These are phyloP conservation scores for Phytophthora litchii DNA, from an alignment of 352 stramenopile species.

Conservation along the genomic window DNA sequence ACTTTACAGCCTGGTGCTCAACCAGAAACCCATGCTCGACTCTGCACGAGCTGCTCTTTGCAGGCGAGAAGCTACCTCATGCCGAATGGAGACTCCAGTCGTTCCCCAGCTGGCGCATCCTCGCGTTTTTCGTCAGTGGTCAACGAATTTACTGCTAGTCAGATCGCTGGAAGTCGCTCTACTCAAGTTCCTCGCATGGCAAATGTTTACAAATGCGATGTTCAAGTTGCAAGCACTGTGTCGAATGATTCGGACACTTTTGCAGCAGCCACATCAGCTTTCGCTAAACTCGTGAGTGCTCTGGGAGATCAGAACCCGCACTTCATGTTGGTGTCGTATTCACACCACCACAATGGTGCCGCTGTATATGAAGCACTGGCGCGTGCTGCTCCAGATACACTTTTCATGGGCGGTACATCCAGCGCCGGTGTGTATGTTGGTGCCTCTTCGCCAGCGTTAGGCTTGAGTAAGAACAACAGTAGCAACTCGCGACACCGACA, in stretches of 20 bases:
- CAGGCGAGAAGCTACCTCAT: conserved; percentile 68
- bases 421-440: conserved; percentile 65
- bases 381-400: conserved; percentile 65
- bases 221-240: conserved; percentile 76
- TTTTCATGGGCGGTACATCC: conserved; percentile 85
- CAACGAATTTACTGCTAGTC: conserved; percentile 35
- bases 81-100: conserved; percentile 33
- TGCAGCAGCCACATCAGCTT: conserved; percentile 58
- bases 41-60: conserved; percentile 84
- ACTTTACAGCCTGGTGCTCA: conserved; percentile 68
- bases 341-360: conserved; percentile 57
- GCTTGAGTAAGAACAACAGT: conserved; percentile 30
- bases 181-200: conserved; percentile 23
- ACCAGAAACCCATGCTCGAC: conserved; percentile 66
- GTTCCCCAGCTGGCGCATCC: conserved; percentile 41
- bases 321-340: conserved; percentile 86
- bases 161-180: conserved; percentile 29
- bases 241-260: conserved; percentile 67
- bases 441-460: conserved; percentile 22
- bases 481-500: conserved; percentile 46
- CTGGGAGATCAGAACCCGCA: conserved; percentile 70
- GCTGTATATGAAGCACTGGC: conserved; percentile 66
- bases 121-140: conserved; percentile 36
- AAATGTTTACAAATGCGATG: conserved; percentile 46
- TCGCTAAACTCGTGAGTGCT: conserved; percentile 56